Conservation (phyloP, 805 yeast genomes). For the Saccharomyces paradoxus region DNA sequence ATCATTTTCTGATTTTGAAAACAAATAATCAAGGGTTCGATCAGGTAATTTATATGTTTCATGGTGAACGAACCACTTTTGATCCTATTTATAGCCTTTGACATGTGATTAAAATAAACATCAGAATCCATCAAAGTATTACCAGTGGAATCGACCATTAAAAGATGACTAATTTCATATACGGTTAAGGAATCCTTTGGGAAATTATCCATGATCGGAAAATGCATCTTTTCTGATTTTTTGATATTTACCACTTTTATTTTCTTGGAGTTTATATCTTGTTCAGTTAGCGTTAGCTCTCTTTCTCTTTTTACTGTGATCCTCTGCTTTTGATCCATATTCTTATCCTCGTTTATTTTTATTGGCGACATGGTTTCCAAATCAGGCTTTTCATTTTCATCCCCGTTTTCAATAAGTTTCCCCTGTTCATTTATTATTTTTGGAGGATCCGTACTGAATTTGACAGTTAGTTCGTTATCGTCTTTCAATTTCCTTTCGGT, state of each 20-base stretch:
- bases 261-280: neutral
- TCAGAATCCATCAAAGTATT: neutral
- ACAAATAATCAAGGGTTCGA: constrained; percentile 13
- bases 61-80: constrained; percentile 24
- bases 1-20: constrained; percentile 5
- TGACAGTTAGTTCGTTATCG: constrained; percentile 21
- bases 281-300: neutral
- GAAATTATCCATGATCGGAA: constrained; percentile 2
- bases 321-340: neutral
- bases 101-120: constrained; percentile 11
- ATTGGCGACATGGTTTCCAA: neutral
- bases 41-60: constrained; percentile 20
- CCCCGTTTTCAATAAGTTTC: neutral
- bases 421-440: constrained; percentile 14
- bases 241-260: neutral
- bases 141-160: neutral
- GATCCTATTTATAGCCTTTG: constrained; percentile 17
- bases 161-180: constrained; percentile 9
- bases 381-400: neutral
- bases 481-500: neutral
- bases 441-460: constrained; percentile 22
- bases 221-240: neutral
- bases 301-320: neutral
- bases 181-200: constrained; percentile 7
- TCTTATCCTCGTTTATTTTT: neutral